Evolutionary conservation across 257 asterid species (phyloP).

Genomic region (Coffea eugenioides): DNA sequence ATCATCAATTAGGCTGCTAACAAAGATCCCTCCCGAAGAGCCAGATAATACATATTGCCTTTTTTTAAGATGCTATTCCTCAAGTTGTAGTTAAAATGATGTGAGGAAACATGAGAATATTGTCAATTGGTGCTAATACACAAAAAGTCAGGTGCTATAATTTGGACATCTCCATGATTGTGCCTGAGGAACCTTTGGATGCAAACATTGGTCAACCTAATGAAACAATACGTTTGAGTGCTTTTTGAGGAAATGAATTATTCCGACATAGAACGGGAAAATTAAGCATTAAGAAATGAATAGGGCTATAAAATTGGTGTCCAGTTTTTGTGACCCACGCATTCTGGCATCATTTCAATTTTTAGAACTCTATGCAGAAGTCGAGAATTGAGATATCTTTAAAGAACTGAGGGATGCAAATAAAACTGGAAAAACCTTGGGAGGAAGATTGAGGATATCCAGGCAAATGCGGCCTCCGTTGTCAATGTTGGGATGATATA

Average conservation of each 20-base stretch:
- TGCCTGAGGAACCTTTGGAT: background rate
- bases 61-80: background rate
- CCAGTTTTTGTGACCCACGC: background rate
- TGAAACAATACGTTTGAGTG: background rate
- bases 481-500: constrained; percentile 84
- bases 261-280: background rate
- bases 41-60: background rate
- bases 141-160: background rate
- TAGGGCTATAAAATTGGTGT: background rate
- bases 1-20: background rate
- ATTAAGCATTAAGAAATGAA: no score
- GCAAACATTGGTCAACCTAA: background rate
- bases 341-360: background rate
- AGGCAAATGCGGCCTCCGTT: constrained; percentile 92
- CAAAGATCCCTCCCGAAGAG: background rate
- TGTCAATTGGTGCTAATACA: background rate
- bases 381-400: background rate
- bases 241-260: no score
- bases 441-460: constrained; percentile 93
- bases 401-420: background rate
- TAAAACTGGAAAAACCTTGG: constrained; percentile 47
- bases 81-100: background rate
- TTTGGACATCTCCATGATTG: background rate
- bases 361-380: background rate
- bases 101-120: background rate